Percentiles rank a stretch among this genome's conserved stretches.
Evolutionary conservation across 2,329 filamentous ascomycete genomes (phyloP).

Genomic region (Orbilia oligospora): DNA sequence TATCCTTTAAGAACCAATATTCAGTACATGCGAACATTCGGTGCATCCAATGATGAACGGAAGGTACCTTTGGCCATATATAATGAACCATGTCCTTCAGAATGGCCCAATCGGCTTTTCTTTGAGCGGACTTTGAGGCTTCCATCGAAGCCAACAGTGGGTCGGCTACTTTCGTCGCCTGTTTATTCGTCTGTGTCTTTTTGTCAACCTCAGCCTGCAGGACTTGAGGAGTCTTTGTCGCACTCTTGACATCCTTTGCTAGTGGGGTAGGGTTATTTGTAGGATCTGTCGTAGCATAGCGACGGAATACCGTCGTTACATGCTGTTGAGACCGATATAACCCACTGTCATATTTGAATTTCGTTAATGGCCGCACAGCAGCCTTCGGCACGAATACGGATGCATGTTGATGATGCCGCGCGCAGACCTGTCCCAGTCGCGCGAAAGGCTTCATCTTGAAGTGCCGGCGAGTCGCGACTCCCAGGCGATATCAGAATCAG

Average conservation of each 20-base stretch:
- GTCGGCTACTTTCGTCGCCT: constrained; percentile 32
- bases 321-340: neutral
- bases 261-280: constrained; percentile 13
- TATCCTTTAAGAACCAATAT: constrained; percentile 70
- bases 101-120: constrained; percentile 97
- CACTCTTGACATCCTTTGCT: constrained; percentile 28
- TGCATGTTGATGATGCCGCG: constrained; percentile 25
- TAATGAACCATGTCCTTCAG: constrained; percentile 98
- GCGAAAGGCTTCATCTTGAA: constrained; percentile 48
- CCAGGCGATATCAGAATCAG: neutral
- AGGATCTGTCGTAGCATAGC: constrained; percentile 44
- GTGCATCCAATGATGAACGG: neutral
- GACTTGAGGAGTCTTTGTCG: constrained; percentile 43
- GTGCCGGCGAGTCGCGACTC: constrained; percentile 2
- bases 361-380: constrained; percentile 6
- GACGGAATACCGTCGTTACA: constrained; percentile 20
- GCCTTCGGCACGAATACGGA: constrained; percentile 1
- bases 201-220: constrained; percentile 39
- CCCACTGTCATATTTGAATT: neutral
- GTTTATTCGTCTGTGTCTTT: constrained; percentile 32
- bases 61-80: constrained; percentile 84
- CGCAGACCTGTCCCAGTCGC: constrained; percentile 49
- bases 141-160: constrained; percentile 33
- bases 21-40: constrained; percentile 55
- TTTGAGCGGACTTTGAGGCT: constrained; percentile 71